Percentiles rank a stretch among this genome's conserved stretches.
Conservation (phyloP, 352 stramenopile genomes). For the Phytopythium sindhum region DNA sequence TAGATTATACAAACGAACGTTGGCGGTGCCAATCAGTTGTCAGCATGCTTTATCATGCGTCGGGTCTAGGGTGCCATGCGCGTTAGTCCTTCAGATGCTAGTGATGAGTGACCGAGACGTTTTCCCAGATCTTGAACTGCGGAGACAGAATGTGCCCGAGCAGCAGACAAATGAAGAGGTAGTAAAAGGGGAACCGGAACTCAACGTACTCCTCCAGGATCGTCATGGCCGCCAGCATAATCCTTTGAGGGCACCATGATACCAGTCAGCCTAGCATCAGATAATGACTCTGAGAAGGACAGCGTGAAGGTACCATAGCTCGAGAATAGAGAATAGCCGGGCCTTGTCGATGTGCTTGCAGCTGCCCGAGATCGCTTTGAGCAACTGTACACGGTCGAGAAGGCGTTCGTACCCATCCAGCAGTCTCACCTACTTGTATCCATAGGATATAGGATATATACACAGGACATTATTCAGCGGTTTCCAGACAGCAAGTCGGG, state of each 20-base stretch:
- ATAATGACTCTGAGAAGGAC: too few relatives aligned
- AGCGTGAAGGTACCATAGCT: slow-evolving; percentile 45
- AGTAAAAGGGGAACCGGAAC: slow-evolving; percentile 74
- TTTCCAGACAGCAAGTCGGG: too few relatives aligned
- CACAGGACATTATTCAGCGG: too few relatives aligned
- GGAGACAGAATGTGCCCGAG: slow-evolving; percentile 53
- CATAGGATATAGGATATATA: too few relatives aligned
- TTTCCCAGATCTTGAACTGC: slow-evolving; percentile 41
- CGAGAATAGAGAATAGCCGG: slow-evolving; percentile 45
- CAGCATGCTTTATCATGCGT: not conserved
- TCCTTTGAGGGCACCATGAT: slow-evolving; percentile 27
- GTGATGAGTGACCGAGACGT: not conserved
- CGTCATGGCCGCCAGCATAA: slow-evolving; percentile 46
- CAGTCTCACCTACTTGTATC: too few relatives aligned
- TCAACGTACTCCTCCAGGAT: slow-evolving; percentile 72
- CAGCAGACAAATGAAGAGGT: slow-evolving; percentile 66
- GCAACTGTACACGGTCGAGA: slow-evolving; percentile 63
- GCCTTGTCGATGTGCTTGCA: slow-evolving; percentile 51
- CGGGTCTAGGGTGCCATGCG: not conserved
- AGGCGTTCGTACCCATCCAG: slow-evolving; percentile 45
- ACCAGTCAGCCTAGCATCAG: not conserved
- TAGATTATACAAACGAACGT: not conserved
- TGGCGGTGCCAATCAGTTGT: too few relatives aligned
- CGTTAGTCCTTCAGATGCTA: not conserved
- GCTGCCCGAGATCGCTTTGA: slow-evolving; percentile 59